These are phyloP conservation scores for Sapria himalayana DNA, from an alignment of 345 rosid species.

Conservation along the genomic window DNA sequence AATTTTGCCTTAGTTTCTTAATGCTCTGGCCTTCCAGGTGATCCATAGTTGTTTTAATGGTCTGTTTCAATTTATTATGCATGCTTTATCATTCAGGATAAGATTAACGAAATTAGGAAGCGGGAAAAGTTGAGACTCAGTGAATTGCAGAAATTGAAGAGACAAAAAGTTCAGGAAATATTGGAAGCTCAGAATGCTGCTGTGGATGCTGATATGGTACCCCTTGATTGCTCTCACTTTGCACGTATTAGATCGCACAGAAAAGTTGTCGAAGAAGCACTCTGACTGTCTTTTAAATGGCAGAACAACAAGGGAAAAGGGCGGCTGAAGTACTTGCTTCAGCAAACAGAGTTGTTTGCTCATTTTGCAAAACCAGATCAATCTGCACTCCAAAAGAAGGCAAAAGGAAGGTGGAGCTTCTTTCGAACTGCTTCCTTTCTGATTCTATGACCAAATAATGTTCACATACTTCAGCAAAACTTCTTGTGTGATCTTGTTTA, in stretches of 20 bases:
- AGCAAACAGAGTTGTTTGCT: slow-evolving; percentile 94
- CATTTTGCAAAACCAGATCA: slow-evolving; percentile 85
- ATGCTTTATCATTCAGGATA: slow-evolving; percentile 27
- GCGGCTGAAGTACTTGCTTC: slow-evolving; percentile 69
- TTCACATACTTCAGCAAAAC: too few relatives aligned
- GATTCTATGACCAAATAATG: too few relatives aligned
- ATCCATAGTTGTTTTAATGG: too few relatives aligned
- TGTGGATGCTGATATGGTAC: slow-evolving; percentile 83
- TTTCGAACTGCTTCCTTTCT: neutral
- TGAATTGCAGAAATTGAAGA: slow-evolving; percentile 80
- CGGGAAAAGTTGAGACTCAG: slow-evolving; percentile 74
- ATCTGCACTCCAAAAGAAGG: slow-evolving; percentile 49
- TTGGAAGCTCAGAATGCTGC: slow-evolving; percentile 80
- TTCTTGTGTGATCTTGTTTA: too few relatives aligned
- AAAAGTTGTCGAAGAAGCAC: too few relatives aligned
- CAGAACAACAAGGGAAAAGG: slow-evolving; percentile 88
- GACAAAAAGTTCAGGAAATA: slow-evolving; percentile 83
- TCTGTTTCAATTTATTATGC: too few relatives aligned
- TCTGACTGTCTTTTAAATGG: slow-evolving; percentile 9
- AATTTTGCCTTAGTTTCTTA: too few relatives aligned
- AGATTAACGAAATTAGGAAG: slow-evolving; percentile 38
- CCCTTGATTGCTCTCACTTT: too few relatives aligned
- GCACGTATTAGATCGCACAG: too few relatives aligned
- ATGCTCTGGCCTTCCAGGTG: too few relatives aligned
- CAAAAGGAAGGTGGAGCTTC: slow-evolving; percentile 93